phyloP scores from a whole-genome alignment of 2,329 filamentous ascomycete genomes.

The Cordyceps fumosorosea region DNA sequence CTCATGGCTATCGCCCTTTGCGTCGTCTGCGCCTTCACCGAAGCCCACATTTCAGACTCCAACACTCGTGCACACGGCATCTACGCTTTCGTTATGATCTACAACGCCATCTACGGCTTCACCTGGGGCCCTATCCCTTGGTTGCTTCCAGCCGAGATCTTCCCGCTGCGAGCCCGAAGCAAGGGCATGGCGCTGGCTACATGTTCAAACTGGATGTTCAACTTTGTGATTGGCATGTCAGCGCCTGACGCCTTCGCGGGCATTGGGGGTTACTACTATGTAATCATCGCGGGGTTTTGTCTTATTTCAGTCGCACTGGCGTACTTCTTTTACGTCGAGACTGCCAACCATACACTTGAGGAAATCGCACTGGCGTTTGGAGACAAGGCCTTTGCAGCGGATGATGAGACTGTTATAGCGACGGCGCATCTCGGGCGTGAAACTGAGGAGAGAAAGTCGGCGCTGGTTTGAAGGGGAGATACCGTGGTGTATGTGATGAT shows the following conservation, averaged over 20 bases:
- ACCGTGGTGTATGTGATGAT: too few species aligned
- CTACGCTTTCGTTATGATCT: not conserved
- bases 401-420: too few species aligned
- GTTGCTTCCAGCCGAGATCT: not conserved
- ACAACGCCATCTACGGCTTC: not conserved
- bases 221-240: not conserved
- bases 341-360: not conserved
- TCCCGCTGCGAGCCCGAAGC: not conserved
- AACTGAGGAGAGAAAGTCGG: too few species aligned
- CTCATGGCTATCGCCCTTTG: not conserved
- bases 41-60: not conserved
- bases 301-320: not conserved
- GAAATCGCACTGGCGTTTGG: not conserved
- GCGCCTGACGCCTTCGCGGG: not conserved
- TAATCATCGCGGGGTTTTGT: not conserved
- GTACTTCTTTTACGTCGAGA: not conserved
- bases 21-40: not conserved
- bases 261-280: not conserved
- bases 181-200: not conserved
- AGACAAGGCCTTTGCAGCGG: not conserved
- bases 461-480: too few species aligned
- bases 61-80: not conserved
- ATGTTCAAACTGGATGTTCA: not conserved
- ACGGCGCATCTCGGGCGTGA: too few species aligned
- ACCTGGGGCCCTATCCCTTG: not conserved